Base-by-base conservation (phyloP, 805 yeast species). In the Candida patagonica region DNA sequence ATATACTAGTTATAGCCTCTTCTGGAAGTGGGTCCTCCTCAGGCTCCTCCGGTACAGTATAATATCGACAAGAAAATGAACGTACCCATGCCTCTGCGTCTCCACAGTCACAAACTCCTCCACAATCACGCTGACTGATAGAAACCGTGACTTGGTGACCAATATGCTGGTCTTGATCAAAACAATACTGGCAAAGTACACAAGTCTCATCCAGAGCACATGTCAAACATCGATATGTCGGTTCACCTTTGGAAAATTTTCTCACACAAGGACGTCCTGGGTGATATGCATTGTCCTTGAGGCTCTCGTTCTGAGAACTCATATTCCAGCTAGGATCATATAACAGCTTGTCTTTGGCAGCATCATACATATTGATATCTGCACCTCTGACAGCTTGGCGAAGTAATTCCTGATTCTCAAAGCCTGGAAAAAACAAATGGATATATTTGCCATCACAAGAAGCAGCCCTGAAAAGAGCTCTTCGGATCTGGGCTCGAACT, bases 31-130 rank as follows among this genome's bases (percentile, higher is more conserved):
- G n/a, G 6, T 50, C 52, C 12, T 40, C 38, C 5, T 48, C 53
- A 3, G 54, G 55, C 5, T 50, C 57, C 6, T 61, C 59, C 33
- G 55, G 52, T 5, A 47, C 44, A 9, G 48, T 44, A 29, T 58
- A 60, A 35, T 67, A 54, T 15, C 66, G 65, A 55, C 95, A 85
- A 10, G 62, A 52, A 31, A 76, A 62, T 1, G 67, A 59, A 12
- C 57, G 58, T 4, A 65, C 70, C 87, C 94, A 86, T 0, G 94
- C 94, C 53, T 83, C 94, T 0, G 77, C 74, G 52, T 86, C 95
- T 3, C 95, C 95, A 57, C 95, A 85, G 53, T 85, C 95, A 56
- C 94, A 82, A 15, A 80, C 81, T 0, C 92, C 92, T 27, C 88
- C 84, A 42, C 74, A 74, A 43, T 69, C 80, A 17, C 60, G 51